These are phyloP conservation scores for Barnettozyma wickerhamii DNA, from an alignment of 805 yeast genomes.

Conservation along the genomic window DNA sequence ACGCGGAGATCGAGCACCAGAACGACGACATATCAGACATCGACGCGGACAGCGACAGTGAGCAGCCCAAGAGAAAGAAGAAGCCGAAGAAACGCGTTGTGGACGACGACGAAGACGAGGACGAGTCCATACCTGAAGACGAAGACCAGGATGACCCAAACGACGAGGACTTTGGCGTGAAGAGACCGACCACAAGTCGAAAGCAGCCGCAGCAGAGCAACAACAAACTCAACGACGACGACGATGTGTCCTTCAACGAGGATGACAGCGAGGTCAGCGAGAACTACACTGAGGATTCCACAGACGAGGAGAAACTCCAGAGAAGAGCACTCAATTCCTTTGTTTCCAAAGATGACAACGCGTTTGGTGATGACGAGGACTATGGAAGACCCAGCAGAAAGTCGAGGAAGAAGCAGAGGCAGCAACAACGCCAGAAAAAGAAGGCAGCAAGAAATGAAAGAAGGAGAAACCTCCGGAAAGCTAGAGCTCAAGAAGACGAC, in stretches of 20 bases:
- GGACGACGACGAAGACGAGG: conserved; percentile 1
- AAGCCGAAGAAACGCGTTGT: background rate
- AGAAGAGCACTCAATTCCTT: conserved; percentile 22
- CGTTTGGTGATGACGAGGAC: conserved; percentile 16
- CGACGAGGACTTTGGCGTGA: conserved; percentile 8
- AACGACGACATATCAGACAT: conserved; percentile 26
- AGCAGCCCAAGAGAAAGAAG: background rate
- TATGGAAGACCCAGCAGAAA: conserved; percentile 10
- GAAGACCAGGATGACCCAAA: conserved; percentile 8
- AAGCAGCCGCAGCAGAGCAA: conserved; percentile 10
- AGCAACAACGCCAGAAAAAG: conserved; percentile 6
- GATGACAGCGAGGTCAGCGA: conserved; percentile 35
- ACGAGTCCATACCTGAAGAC: no score
- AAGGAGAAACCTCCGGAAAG: conserved; percentile 17
- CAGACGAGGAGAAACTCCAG: conserved; percentile 12
- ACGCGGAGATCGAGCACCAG: conserved; percentile 32
- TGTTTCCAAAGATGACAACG: conserved; percentile 27
- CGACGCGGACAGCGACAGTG: conserved; percentile 10
- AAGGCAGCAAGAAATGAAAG: conserved; percentile 13
- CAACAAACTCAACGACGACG: conserved; percentile 22
- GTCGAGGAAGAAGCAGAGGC: background rate
- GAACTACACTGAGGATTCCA: conserved; percentile 4
- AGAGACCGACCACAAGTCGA: conserved; percentile 7
- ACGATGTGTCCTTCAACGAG: conserved; percentile 30
- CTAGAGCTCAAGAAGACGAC: background rate